Evolutionary conservation across 1,284 basidiomycete genomes (phyloP), one percentile per base, ranked within the genome.

Genomic region (Rhodotorula sp.): DNA sequence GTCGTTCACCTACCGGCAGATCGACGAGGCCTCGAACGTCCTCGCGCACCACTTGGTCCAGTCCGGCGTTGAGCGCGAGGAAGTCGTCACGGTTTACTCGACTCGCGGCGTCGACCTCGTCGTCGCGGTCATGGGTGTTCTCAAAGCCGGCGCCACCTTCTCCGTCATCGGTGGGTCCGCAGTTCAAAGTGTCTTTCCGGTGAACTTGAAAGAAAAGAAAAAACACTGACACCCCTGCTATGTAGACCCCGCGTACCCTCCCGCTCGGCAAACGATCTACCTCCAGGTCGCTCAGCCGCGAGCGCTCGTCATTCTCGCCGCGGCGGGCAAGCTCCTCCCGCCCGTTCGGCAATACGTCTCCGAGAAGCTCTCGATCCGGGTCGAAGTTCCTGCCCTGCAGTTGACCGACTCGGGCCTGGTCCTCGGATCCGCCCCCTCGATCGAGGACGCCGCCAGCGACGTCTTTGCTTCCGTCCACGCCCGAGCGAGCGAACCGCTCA

Each of bases 71-170:
- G 86, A 95, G 81, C 84, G 93, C 42, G 95, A 95, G 76, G 96
- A 99, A 77, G 94, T 99, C 29, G 94, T 99, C 66, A 98, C 96
- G 87, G 91, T 99, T n/a, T 99, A 99, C 79, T 96, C 96, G 0
- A 89, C 97, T 78, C 88, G 96, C 59, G 93, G 92, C 75, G 95
- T 97, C 55, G 95, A 99, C 80, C 88, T 99, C 62, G 93, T 97
- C 12, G 91, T 99, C 8, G 95, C 95, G 26, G 94, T 99, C 8
- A 91, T 99, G 88, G 96, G 92, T 62, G 89, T 96, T 48, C 86
- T 99, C 77, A 99, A 99, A 83, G 93, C 92, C 4, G 96, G 96
- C 37, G 95, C 92, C 12, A 95, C 93, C 4, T 99, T 99, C 83
- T 95, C 92, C 51, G 96, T 99, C 73, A 97, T 99, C 72, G 95